phyloP scores from a whole-genome alignment of 2,329 filamentous ascomycete species.

The Beauveria australis region DNA sequence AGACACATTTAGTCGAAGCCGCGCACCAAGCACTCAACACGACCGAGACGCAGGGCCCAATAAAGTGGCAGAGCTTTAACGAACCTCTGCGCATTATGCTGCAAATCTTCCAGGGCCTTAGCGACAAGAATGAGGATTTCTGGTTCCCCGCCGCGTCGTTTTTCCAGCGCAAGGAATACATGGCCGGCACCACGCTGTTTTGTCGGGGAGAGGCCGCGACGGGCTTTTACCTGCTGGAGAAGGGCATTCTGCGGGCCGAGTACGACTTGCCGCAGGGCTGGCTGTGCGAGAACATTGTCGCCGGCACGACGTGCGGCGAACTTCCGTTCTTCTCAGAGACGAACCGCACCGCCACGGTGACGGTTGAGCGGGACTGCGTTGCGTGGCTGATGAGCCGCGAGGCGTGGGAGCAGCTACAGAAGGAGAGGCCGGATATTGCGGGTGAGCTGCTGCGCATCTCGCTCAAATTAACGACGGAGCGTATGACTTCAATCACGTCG shows the following conservation, averaged over 20 bases:
- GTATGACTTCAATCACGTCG: conserved; percentile 65
- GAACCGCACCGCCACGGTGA: conserved; percentile 74
- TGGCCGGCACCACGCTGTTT: conserved; percentile 67
- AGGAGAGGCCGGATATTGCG: conserved; percentile 66
- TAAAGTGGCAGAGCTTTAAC: conserved; percentile 77
- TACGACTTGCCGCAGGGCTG: conserved; percentile 85
- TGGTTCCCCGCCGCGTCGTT: conserved; percentile 77
- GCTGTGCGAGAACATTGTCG: conserved; percentile 85
- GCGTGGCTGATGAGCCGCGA: conserved; percentile 71
- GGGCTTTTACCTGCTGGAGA: conserved; percentile 85
- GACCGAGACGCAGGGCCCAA: conserved; percentile 47
- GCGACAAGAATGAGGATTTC: conserved; percentile 82
- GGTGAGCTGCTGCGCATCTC: conserved; percentile 77
- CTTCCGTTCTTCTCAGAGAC: conserved; percentile 94
- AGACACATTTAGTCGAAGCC: conserved; percentile 67
- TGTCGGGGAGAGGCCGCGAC: conserved; percentile 65
- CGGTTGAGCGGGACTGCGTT: conserved; percentile 72
- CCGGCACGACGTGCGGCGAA: conserved; percentile 91
- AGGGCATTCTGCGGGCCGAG: conserved; percentile 80
- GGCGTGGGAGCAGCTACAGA: conserved; percentile 65
- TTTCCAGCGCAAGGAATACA: conserved; percentile 62
- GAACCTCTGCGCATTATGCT: conserved; percentile 87
- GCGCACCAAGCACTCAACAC: conserved; percentile 68
- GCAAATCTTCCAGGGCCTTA: conserved; percentile 89
- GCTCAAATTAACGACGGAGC: conserved; percentile 89